A percentile compares a stretch with the other conserved stretches of the same genome.
Evolutionary conservation across 345 rosid genomes (phyloP).

Genomic region (Gossypium ekmanianum): DNA sequence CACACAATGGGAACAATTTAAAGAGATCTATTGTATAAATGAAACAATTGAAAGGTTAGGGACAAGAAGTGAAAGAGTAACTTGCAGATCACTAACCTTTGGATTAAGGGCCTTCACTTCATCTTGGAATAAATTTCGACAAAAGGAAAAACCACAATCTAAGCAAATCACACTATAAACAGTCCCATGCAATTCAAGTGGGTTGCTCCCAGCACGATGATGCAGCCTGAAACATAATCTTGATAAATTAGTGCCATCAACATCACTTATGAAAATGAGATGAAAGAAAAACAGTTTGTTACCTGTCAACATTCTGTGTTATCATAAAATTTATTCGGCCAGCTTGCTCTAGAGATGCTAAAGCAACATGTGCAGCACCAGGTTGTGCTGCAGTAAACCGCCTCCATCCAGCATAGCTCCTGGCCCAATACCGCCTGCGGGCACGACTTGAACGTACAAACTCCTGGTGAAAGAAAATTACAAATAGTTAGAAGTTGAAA

Average conservation of each 20-base stretch:
- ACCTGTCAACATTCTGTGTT: constrained; percentile 96
- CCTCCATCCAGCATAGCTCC: constrained; percentile 99
- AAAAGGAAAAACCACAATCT: constrained; percentile 63
- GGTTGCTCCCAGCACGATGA: constrained; percentile 86
- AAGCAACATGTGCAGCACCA: constrained; percentile 65
- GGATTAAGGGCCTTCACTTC: constrained; percentile 79
- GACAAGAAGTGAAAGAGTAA: not conserved
- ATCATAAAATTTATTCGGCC: constrained; percentile 62
- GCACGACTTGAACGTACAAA: constrained; percentile 61
- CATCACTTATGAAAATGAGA: not conserved
- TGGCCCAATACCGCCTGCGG: constrained; percentile 87
- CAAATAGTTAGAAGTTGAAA: constrained; percentile 3
- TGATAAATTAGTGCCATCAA: constrained; percentile 10
- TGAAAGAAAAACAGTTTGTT: not conserved
- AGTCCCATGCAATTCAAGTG: constrained; percentile 86
- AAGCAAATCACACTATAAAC: constrained; percentile 73
- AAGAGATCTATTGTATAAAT: not conserved
- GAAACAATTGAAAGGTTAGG: not conserved
- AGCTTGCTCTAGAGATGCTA: constrained; percentile 79
- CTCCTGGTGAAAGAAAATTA: constrained; percentile 42
- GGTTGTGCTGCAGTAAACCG: constrained; percentile 72
- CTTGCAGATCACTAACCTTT: not conserved
- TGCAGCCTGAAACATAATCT: constrained; percentile 51
- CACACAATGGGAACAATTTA: not conserved
- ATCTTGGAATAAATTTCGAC: constrained; percentile 63